Base-by-base conservation (phyloP, 202 grass and related monocot genomes). In the Panicum virgatum region DNA sequence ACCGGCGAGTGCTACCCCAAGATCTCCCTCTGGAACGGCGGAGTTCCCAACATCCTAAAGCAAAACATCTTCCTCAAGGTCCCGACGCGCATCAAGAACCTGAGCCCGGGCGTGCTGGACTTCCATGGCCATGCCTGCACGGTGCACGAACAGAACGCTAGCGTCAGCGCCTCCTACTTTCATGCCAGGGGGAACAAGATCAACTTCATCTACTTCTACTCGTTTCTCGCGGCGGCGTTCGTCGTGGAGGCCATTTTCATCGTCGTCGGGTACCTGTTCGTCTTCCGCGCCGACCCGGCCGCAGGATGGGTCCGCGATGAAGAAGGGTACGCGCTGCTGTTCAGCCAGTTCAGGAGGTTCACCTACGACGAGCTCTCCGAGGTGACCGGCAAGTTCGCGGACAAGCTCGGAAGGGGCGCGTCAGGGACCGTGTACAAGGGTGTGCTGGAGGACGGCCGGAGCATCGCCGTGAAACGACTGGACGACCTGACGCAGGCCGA, bases 351-450 rank as follows among this genome's bases (percentile, higher is more conserved):
- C 85, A 66, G 66, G 25, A 34, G 90, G 59, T 92, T 96, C 88
- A 86, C 72, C 22, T 96, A 96, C 45, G 75, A 67, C 18, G 90
- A 96, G 83, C 66, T 96, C 13, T 79, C 66, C 9, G 67, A 16
- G 29, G 93, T 90, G 8, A 96, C 90, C 0, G 25, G 32, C 20
- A 36, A 26, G 36, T 92, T 96, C 67, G 57, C 62, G 1, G 54
- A 90, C 29, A 77, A 58, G 64, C 20, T 92, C 1, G 87, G 85
- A 1, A 84, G 77, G 52, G 90, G 90, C 13, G 72, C 76, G 20
- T 86, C 66, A 0, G 93, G 93, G 32, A 26, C 73, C 5, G 88
- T 96, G 54, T 96, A 96, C 78, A 96, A 80, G 79, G 93, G 90
- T 5, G 19, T 69, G 1, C 62, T 94, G 5, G 69, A 87, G 0